Evolutionary conservation across 225 moss, liverwort and hornwort genomes (phyloP).

Genomic region (Rhytidiadelphus loreus): DNA sequence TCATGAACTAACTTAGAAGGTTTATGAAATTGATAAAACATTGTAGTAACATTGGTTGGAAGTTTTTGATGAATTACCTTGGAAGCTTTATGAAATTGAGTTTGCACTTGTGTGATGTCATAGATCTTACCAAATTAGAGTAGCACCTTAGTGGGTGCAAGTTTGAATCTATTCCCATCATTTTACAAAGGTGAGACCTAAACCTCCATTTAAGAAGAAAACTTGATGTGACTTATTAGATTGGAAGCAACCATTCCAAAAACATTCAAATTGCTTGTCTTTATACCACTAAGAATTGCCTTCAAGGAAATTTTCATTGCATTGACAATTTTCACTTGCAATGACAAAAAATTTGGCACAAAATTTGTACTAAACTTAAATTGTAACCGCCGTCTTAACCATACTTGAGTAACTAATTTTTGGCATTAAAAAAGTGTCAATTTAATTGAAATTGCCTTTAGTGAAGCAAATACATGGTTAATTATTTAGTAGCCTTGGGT

Average conservation of each 20-base stretch:
- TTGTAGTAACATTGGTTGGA: too few species aligned
- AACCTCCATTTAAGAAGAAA: neutral
- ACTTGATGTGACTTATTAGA: neutral
- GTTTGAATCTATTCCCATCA: neutral
- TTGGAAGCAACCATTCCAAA: neutral
- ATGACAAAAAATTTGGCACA: neutral
- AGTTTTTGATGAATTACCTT: too few species aligned
- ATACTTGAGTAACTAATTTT: neutral
- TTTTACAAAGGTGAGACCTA: neutral
- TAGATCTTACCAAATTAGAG: too few species aligned
- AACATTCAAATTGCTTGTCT: neutral
- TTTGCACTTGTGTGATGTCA: too few species aligned
- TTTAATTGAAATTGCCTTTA: neutral
- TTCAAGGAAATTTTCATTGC: neutral
- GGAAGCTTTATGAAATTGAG: too few species aligned
- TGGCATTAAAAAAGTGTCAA: neutral
- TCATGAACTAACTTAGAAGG: too few species aligned
- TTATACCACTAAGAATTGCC: neutral
- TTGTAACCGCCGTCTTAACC: too few species aligned
- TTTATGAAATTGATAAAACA: too few species aligned
- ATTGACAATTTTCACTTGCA: neutral
- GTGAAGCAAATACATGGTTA: neutral
- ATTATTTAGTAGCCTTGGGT: rapidly evolving
- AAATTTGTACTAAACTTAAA: neutral
- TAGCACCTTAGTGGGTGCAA: too few species aligned